Conservation (phyloP, 1,139 yeast species). For the Saccharomyces hybrid region DNA sequence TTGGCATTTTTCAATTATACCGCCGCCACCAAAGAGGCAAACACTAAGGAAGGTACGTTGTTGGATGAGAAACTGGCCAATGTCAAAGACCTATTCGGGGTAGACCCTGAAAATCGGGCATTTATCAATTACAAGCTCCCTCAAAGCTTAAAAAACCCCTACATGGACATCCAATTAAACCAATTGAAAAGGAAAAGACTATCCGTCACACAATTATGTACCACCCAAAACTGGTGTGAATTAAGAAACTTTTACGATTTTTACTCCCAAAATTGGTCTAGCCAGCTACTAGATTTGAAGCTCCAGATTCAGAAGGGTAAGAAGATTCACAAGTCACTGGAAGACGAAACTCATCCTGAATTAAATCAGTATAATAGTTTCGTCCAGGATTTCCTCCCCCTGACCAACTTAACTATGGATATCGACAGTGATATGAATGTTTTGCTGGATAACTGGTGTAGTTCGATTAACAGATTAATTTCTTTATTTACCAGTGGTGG, state of each 20-base stretch:
- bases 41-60: constrained; percentile 5
- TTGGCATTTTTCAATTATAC: not conserved
- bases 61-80: constrained; percentile 11
- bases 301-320: constrained; percentile 37
- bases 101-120: constrained; percentile 6
- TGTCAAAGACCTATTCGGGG: constrained; percentile 9
- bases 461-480: constrained; percentile 33
- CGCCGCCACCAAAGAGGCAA: not conserved
- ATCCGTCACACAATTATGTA: constrained; percentile 41
- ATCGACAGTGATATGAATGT: constrained; percentile 17
- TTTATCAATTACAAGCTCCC: constrained; percentile 9
- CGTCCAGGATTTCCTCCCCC: constrained; percentile 4
- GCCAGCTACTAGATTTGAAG: constrained; percentile 23
- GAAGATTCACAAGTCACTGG: constrained; percentile 38
- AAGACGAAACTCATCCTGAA: constrained; percentile 34
- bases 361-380: not conserved
- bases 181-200: constrained; percentile 13
- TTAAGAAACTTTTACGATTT: constrained; percentile 39
- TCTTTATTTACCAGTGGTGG: constrained; percentile 41
- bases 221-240: constrained; percentile 46
- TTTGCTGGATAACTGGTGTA: constrained; percentile 35
- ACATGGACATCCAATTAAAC: constrained; percentile 11
- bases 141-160: constrained; percentile 14
- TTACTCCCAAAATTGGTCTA: constrained; percentile 27
- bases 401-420: constrained; percentile 5